A percentile compares a stretch with the other conserved stretches of the same genome.
These are phyloP conservation scores for Fraxinus nigra DNA, from an alignment of 305 asterid species.

Conservation along the genomic window DNA sequence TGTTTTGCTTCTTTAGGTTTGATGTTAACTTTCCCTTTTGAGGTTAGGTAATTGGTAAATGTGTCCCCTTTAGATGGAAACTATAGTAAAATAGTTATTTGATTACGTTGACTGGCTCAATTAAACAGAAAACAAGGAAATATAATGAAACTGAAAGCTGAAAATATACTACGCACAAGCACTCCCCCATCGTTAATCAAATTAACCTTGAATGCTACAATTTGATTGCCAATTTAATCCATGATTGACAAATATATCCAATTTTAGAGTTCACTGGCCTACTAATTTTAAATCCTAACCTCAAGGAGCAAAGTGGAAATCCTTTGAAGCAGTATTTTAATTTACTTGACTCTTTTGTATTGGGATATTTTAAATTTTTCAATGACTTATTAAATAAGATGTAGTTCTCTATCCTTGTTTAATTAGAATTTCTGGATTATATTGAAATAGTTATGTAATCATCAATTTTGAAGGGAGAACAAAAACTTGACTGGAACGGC, in stretches of 20 bases:
- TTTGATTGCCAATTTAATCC: neutral
- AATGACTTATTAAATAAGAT: neutral
- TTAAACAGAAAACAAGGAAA: neutral
- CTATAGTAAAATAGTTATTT: neutral
- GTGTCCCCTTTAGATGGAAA: neutral
- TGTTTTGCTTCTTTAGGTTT: neutral
- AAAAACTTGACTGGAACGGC: conserved; percentile 98
- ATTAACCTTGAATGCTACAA: neutral
- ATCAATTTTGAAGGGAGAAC: conserved; percentile 72
- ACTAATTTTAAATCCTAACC: neutral
- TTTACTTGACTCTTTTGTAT: neutral
- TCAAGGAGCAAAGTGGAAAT: neutral
- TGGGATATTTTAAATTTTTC: neutral
- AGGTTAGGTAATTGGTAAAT: neutral
- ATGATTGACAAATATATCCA: neutral
- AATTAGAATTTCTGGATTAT: neutral
- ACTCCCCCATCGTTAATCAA: neutral
- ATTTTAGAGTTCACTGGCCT: neutral
- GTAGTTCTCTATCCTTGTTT: neutral
- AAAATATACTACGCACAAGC: neutral
- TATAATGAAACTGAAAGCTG: neutral
- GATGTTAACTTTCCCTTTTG: neutral
- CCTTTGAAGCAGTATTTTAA: neutral
- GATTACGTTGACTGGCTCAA: neutral
- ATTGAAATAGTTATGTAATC: neutral